A percentile compares a stretch with the other conserved stretches of the same genome.
These are phyloP conservation scores for Musa schizocarpa DNA, from an alignment of 176 grass and related monocot genomes.

Conservation along the genomic window DNA sequence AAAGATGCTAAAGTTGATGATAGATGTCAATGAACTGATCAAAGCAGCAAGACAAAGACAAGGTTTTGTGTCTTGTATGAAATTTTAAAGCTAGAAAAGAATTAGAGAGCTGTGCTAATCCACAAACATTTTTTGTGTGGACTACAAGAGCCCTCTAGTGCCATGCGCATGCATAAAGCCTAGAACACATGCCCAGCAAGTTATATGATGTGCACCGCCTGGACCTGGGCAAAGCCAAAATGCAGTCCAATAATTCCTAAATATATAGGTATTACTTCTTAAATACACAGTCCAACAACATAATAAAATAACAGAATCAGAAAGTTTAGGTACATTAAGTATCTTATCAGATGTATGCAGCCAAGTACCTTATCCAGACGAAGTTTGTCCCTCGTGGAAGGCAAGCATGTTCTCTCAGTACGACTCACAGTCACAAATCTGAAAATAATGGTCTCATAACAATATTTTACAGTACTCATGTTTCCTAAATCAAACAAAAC, in stretches of 20 bases:
- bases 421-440: slow-evolving; percentile 85
- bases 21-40: too few species aligned
- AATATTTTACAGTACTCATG: slow-evolving; percentile 4
- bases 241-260: not conserved
- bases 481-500: not conserved
- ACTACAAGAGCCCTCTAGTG: too few species aligned
- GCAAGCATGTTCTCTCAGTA: slow-evolving; percentile 61
- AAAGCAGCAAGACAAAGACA: too few species aligned
- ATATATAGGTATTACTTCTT: not conserved
- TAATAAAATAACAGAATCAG: not conserved
- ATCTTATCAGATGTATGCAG: not conserved
- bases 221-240: not conserved
- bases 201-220: too few species aligned
- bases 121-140: too few species aligned
- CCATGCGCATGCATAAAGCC: too few species aligned
- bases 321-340: not conserved
- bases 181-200: too few species aligned
- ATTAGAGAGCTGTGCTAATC: too few species aligned
- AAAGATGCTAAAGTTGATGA: too few species aligned
- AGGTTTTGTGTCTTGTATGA: too few species aligned
- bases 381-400: slow-evolving; percentile 50
- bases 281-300: not conserved
- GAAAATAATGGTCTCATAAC: slow-evolving; percentile 24
- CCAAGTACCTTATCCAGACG: slow-evolving; percentile 61
- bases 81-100: too few species aligned